Base-by-base conservation (phyloP, 2,329 filamentous ascomycete genomes). In the Alternaria postmessia region DNA sequence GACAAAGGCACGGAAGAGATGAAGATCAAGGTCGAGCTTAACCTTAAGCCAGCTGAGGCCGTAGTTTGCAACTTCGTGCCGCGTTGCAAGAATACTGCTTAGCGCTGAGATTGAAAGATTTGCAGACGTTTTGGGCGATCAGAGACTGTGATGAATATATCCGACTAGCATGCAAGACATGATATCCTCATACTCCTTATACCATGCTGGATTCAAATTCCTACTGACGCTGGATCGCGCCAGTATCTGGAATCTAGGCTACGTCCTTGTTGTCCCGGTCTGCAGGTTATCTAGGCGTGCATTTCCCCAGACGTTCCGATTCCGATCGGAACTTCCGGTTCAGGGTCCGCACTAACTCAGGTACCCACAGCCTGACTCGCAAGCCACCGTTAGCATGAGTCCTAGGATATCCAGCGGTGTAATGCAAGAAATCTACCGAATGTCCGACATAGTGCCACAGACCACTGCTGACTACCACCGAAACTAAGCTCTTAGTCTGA, bases 1-100 rank as follows among this genome's bases (percentile, higher is more conserved):
- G 51, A 48, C 32, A 26, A 54, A 16, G 43, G 43, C 14, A 36
- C 34, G 34, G 34, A 59, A n/a, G 56, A 48, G 12, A 59, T 59
- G 56, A 59, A 59, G 49, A 59, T 59, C 18, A 59, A 59, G 43
- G 56, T 59, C 18, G 56, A 59, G 36, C 51, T 59, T 2, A 59
- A 59, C 6, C 56, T 59, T 3, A 59, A 59, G 49, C 53, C 49
- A 8, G 56, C 56, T 14, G 56, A 59, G 26, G 49, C 56, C 4
- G 56, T 59, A 8, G 26, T 59, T 22, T 59, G 56, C 30, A 59
- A 51, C 6, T 57, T 57, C 12, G 38, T n/a, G 44, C 18, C 54
- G 4, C 46, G 54, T 20, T 1, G 28, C 47, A 57, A 57, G 14
- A 39, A 44, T n/a, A 28, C 18, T 46, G 39, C 54, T 39, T 28